Evolutionary conservation across 2,329 filamentous ascomycete genomes (phyloP).

Genomic region (Graphilbum sp.): DNA sequence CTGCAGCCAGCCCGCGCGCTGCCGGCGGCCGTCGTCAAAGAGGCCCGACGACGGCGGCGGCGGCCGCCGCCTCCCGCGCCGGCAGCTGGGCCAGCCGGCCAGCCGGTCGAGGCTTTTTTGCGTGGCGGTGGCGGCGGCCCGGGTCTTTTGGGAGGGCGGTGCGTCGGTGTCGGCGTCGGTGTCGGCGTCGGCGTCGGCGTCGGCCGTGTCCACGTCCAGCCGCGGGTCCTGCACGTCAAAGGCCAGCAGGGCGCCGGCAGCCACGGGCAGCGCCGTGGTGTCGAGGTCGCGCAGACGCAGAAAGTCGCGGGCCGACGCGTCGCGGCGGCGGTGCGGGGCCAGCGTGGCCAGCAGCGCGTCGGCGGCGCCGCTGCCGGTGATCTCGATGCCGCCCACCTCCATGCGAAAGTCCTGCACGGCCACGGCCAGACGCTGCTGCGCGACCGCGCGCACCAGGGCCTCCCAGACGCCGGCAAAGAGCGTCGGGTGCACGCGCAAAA

Average conservation of each 20-base stretch:
- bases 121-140: slow-evolving; percentile 15
- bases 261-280: slow-evolving; percentile 53
- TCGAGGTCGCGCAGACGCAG: slow-evolving; percentile 39
- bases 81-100: slow-evolving; percentile 54
- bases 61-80: no score
- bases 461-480: slow-evolving; percentile 56
- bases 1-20: slow-evolving; percentile 47
- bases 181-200: slow-evolving; percentile 48
- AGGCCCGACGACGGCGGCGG: slow-evolving; percentile 35
- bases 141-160: not conserved
- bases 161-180: slow-evolving; percentile 41
- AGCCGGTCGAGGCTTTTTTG: slow-evolving; percentile 32
- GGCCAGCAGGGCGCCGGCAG: slow-evolving; percentile 50
- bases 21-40: slow-evolving; percentile 52
- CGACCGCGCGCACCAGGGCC: slow-evolving; percentile 35
- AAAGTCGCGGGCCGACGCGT: slow-evolving; percentile 25
- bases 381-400: slow-evolving; percentile 44
- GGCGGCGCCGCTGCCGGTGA: slow-evolving; percentile 54
- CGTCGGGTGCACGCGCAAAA: slow-evolving; percentile 51
- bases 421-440: slow-evolving; percentile 44
- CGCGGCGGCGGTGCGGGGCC: slow-evolving; percentile 19
- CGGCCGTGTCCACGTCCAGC: no score
- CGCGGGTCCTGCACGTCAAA: slow-evolving; percentile 70
- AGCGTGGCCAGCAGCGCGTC: slow-evolving; percentile 61
- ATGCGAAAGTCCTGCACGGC: slow-evolving; percentile 54